A percentile compares a stretch with the other conserved stretches of the same genome.
phyloP scores from a whole-genome alignment of 2,329 filamentous ascomycete species.

The Botrytis pseudocinerea region DNA sequence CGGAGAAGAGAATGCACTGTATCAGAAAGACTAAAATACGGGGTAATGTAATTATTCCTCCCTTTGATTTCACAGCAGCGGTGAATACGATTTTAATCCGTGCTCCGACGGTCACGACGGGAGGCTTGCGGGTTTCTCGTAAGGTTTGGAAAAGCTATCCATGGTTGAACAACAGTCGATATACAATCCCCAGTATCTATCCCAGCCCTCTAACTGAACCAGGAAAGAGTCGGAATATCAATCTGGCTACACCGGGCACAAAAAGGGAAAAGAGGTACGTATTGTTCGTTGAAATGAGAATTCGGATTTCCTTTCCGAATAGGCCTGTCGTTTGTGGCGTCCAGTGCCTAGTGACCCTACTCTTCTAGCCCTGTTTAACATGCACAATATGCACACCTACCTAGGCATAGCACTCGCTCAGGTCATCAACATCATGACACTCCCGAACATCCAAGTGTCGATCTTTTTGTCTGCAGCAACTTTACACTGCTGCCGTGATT shows the following conservation, averaged over 20 bases:
- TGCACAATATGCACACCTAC: slow-evolving; percentile 17
- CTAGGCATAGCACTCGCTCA: slow-evolving; percentile 18
- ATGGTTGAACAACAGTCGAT: slow-evolving; percentile 19
- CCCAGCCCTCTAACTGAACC: neutral
- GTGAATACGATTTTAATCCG: slow-evolving; percentile 24
- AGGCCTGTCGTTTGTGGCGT: slow-evolving; percentile 22
- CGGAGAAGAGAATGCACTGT: slow-evolving; percentile 7
- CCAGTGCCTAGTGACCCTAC: slow-evolving; percentile 15
- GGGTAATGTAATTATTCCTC: slow-evolving; percentile 4
- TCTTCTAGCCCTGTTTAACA: slow-evolving; percentile 17
- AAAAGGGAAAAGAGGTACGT: slow-evolving; percentile 20
- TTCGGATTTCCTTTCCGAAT: slow-evolving; percentile 22
- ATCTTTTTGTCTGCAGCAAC: slow-evolving; percentile 29
- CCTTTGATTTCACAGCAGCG: slow-evolving; percentile 22
- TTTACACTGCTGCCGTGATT: slow-evolving; percentile 29
- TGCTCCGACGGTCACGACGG: slow-evolving; percentile 20
- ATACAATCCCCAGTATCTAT: neutral
- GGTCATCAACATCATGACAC: slow-evolving; percentile 30
- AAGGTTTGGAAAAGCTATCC: neutral
- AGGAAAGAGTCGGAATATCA: slow-evolving; percentile 10
- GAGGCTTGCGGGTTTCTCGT: slow-evolving; percentile 9
- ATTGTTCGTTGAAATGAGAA: neutral
- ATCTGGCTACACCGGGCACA: slow-evolving; percentile 18
- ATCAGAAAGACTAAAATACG: slow-evolving; percentile 9
- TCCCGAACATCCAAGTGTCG: slow-evolving; percentile 35